phyloP scores from a whole-genome alignment of 148 eudicot species.

The Diospyros kaki region DNA sequence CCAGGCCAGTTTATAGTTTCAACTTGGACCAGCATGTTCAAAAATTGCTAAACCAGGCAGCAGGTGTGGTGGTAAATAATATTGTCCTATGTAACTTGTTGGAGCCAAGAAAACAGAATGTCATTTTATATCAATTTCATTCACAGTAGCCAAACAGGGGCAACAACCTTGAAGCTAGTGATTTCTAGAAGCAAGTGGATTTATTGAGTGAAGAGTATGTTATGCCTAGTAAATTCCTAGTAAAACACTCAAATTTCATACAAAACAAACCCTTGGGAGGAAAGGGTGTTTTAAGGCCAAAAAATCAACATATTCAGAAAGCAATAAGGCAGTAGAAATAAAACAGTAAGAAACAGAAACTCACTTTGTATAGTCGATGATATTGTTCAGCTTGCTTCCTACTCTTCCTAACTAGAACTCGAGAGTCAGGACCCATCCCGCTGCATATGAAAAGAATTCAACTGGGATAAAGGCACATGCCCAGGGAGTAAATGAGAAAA shows the following conservation, averaged over 20 bases:
- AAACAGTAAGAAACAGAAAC: neutral
- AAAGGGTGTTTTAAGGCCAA: neutral
- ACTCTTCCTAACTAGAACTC: constrained; percentile 93
- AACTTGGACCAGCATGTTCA: neutral
- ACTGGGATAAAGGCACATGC: constrained; percentile 1
- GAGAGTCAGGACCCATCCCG: constrained; percentile 98
- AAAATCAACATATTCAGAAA: neutral
- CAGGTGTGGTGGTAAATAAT: neutral
- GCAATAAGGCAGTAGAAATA: neutral
- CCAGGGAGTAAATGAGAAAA: neutral
- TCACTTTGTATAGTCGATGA: constrained; percentile 75
- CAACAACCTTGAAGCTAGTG: neutral
- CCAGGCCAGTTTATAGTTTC: neutral
- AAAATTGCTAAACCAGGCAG: neutral
- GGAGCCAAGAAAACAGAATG: neutral
- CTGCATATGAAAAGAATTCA: constrained; percentile 38
- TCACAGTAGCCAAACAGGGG: neutral
- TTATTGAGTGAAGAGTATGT: too few relatives aligned
- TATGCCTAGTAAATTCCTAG: too few relatives aligned
- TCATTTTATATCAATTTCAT: neutral
- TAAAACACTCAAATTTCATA: too few relatives aligned
- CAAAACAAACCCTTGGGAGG: too few relatives aligned
- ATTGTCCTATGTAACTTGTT: neutral
- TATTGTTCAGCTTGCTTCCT: constrained; percentile 99
- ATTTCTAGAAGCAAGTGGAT: too few relatives aligned